Evolutionary conservation across 306 rosid genomes (phyloP).

Genomic region (Sphenostylis stenocarpa): DNA sequence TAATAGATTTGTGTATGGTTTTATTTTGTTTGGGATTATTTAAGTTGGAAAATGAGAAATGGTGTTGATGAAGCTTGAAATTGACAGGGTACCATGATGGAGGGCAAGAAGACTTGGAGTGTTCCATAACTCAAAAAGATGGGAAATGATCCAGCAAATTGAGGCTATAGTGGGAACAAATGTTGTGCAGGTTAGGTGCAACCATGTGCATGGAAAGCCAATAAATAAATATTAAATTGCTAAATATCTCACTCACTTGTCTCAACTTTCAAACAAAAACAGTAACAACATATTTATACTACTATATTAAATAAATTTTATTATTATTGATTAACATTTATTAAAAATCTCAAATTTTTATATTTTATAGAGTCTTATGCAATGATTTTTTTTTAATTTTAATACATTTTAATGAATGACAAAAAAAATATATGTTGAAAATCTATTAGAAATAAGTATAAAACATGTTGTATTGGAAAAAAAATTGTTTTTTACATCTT

Average conservation of each 20-base stretch:
- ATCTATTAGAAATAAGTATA: no score
- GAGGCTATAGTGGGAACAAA: background rate
- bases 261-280: background rate
- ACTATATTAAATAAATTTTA: no score
- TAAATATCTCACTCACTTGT: background rate
- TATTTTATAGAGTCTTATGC: no score
- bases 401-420: no score
- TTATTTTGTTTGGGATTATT: background rate
- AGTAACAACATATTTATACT: no score
- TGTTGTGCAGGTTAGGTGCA: background rate
- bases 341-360: background rate
- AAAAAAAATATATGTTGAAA: no score
- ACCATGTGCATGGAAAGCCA: background rate
- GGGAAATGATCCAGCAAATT: background rate
- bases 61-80: background rate
- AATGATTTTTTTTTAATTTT: no score
- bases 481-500: no score
- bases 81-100: background rate
- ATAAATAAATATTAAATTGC: background rate
- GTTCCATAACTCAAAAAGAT: background rate
- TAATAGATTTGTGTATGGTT: no score
- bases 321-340: background rate
- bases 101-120: background rate
- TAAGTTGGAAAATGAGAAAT: background rate
- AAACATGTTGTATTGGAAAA: no score